Evolutionary conservation across 139 green algal species (phyloP).

Genomic region (Chlorella sp.): DNA sequence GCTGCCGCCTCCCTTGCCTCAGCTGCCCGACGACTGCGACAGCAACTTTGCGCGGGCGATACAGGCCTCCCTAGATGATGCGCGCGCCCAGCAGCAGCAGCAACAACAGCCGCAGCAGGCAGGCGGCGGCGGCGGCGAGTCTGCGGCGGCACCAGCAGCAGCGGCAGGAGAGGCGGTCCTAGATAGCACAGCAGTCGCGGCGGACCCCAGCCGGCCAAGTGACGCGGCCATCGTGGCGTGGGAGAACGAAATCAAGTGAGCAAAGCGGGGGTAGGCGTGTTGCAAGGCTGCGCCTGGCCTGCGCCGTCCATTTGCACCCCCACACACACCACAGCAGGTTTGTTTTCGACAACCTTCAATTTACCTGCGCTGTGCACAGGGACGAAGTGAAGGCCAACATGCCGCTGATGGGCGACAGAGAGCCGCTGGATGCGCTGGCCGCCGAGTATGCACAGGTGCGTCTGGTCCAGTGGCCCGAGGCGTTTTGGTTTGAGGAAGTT

Average conservation of each 20-base stretch:
- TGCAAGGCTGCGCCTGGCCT: not conserved
- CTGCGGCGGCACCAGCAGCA: not conserved
- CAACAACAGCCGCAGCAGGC: constrained; percentile 2
- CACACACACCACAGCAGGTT: not conserved
- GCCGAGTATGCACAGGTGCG: constrained; percentile 64
- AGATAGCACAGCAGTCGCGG: not conserved
- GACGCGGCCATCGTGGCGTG: constrained; percentile 65
- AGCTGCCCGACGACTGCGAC: constrained; percentile 29
- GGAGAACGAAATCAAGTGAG: constrained; percentile 57
- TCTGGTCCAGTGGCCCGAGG: too few relatives aligned
- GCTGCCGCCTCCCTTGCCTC: not conserved
- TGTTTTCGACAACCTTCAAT: not conserved
- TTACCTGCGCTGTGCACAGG: not conserved
- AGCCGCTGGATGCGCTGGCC: constrained; percentile 28
- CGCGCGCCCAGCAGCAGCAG: not conserved
- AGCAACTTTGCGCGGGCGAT: constrained; percentile 29
- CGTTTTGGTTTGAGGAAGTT: too few relatives aligned
- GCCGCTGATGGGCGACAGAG: constrained; percentile 24
- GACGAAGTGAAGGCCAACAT: not conserved
- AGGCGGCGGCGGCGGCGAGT: not conserved
- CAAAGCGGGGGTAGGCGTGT: not conserved
- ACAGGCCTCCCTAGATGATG: constrained; percentile 14
- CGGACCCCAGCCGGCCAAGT: constrained; percentile 34
- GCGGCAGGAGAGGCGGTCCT: not conserved
- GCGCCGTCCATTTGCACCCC: not conserved